phyloP scores from a whole-genome alignment of 768 basidiomycete species.

The Mycena galericulata region DNA sequence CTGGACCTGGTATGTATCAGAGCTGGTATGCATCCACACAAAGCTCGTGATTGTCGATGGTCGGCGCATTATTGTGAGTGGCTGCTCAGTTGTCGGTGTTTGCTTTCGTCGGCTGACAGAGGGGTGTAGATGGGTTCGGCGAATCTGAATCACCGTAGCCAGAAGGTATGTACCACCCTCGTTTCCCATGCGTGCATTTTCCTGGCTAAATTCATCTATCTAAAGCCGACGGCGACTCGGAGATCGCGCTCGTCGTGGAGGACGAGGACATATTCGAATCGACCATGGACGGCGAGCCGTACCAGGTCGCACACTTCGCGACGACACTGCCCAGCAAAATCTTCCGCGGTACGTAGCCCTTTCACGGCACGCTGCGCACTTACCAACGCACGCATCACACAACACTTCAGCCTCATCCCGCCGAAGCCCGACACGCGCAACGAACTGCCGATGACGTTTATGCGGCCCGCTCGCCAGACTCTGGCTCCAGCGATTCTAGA shows the following conservation, averaged over 20 bases:
- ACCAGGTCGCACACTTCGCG: slow-evolving; percentile 83
- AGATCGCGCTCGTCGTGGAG: slow-evolving; percentile 93
- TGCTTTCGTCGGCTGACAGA: neutral
- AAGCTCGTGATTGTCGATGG: slow-evolving; percentile 98
- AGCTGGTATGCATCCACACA: slow-evolving; percentile 85
- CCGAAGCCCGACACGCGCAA: slow-evolving; percentile 61
- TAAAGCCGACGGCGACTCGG: slow-evolving; percentile 93
- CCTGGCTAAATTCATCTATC: slow-evolving; percentile 12
- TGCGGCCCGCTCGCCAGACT: slow-evolving; percentile 90
- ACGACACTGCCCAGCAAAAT: slow-evolving; percentile 85
- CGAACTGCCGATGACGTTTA: slow-evolving; percentile 65
- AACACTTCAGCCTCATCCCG: slow-evolving; percentile 87
- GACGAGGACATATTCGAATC: slow-evolving; percentile 83
- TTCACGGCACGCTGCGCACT: neutral
- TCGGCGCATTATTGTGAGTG: slow-evolving; percentile 83
- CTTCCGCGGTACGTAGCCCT: slow-evolving; percentile 71
- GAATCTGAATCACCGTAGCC: slow-evolving; percentile 90
- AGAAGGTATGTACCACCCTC: slow-evolving; percentile 63
- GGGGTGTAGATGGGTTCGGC: slow-evolving; percentile 86
- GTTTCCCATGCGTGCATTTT: neutral
- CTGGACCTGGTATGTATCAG: slow-evolving; percentile 80
- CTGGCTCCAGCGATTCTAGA: too few relatives aligned
- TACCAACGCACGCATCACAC: slow-evolving; percentile 49
- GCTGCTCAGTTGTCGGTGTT: neutral
- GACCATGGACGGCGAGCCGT: slow-evolving; percentile 82